phyloP scores from a whole-genome alignment of 345 rosid species.

The Gynandropsis gynandra region DNA sequence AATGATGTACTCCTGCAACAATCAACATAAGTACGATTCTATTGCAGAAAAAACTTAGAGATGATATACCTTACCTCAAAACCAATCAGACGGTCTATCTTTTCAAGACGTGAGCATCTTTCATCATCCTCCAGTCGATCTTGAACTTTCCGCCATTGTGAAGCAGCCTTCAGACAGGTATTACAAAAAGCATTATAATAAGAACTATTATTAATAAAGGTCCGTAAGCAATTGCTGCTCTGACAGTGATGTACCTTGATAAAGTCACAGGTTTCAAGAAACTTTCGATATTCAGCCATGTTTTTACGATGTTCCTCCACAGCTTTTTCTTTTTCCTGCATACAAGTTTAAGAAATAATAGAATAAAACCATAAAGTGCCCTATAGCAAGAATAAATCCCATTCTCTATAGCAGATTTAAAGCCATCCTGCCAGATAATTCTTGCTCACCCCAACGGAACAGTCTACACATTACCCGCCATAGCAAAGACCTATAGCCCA shows the following conservation, averaged over 20 bases:
- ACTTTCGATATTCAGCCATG: conserved; percentile 62
- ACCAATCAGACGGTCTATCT: conserved; percentile 74
- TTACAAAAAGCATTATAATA: conserved; percentile 19
- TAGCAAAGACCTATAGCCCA: neutral
- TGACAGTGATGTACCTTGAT: conserved; percentile 55
- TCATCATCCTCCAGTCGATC: conserved; percentile 93
- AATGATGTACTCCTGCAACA: conserved; percentile 71
- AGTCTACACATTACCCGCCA: neutral
- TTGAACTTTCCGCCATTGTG: conserved; percentile 91
- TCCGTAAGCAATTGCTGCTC: conserved; percentile 6
- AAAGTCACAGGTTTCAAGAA: conserved; percentile 83
- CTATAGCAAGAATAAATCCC: neutral
- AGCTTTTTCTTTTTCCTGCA: conserved; percentile 87
- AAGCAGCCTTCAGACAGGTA: conserved; percentile 48
- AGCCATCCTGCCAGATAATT: conserved; percentile 11
- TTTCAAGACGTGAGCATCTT: conserved; percentile 77
- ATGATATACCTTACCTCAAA: conserved; percentile 48
- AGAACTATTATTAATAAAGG: conserved; percentile 14
- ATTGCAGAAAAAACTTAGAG: conserved; percentile 3
- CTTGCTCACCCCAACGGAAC: conserved; percentile 8
- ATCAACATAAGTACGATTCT: conserved; percentile 19
- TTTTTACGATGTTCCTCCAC: conserved; percentile 62
- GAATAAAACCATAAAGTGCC: conserved; percentile 5
- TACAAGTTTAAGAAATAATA: conserved; percentile 9
- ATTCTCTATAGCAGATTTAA: conserved; percentile 12